phyloP scores from a whole-genome alignment of 331 rosid species.

The Prunus yedoensis region DNA sequence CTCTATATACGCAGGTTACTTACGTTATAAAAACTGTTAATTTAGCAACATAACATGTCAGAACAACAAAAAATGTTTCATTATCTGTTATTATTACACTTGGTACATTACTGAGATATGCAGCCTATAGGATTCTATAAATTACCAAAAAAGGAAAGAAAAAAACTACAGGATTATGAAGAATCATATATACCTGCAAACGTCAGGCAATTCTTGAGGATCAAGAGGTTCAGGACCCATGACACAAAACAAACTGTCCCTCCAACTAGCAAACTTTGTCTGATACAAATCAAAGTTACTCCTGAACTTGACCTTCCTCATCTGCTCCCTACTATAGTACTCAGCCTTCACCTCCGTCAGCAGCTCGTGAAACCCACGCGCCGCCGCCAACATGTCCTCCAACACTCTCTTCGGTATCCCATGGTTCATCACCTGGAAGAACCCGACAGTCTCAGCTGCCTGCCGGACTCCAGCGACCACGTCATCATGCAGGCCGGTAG shows the following conservation, averaged over 20 bases:
- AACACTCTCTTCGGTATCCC: constrained; percentile 22
- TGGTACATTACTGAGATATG: no score
- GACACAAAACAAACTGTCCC: constrained; percentile 16
- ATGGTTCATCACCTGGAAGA: constrained; percentile 40
- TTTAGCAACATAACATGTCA: no score
- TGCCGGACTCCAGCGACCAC: constrained; percentile 8
- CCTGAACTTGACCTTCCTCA: neutral
- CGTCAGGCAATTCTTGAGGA: constrained; percentile 20
- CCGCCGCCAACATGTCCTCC: constrained; percentile 33
- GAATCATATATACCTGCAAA: constrained; percentile 15
- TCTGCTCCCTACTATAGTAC: constrained; percentile 20
- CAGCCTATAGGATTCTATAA: no score
- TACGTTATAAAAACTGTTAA: no score
- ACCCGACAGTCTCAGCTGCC: constrained; percentile 25
- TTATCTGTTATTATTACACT: no score
- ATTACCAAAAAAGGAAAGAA: no score
- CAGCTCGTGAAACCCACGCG: constrained; percentile 28
- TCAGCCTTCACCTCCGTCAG: constrained; percentile 18
- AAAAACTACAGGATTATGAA: no score
- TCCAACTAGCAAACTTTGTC: constrained; percentile 24
- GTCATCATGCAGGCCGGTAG: neutral
- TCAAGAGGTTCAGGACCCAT: constrained; percentile 22
- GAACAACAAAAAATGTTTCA: no score
- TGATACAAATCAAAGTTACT: constrained; percentile 23
- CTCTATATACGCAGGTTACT: no score